A percentile compares a stretch with the other conserved stretches of the same genome.
Conservation (phyloP, 768 basidiomycete species). For the Macrolepiota fuliginosa region DNA sequence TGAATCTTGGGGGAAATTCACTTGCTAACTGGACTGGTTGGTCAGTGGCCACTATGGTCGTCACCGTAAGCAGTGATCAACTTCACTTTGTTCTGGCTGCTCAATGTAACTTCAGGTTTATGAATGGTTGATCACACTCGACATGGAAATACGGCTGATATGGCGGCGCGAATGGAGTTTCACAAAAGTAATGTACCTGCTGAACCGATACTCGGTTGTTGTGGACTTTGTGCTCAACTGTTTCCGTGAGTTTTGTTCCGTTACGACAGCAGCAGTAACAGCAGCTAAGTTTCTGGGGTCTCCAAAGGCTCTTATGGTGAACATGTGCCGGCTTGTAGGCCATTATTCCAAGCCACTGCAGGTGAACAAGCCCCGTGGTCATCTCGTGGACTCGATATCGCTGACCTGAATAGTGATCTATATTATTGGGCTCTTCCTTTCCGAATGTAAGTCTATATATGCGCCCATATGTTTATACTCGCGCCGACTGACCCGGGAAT, state of each 20-base stretch:
- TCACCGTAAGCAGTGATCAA: no score
- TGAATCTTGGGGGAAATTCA: no score
- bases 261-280: background rate
- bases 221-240: background rate
- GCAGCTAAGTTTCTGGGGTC: background rate
- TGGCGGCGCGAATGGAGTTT: slow-evolving; percentile 22
- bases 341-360: background rate
- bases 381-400: background rate
- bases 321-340: background rate
- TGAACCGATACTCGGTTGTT: background rate
- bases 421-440: background rate
- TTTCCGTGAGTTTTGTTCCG: background rate
- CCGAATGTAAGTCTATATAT: slow-evolving; percentile 1
- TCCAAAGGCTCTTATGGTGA: background rate
- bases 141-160: slow-evolving; percentile 19
- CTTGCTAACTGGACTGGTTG: no score
- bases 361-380: background rate
- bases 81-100: no score
- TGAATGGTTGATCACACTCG: slow-evolving; percentile 24
- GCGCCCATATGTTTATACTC: no score
- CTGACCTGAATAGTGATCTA: background rate
- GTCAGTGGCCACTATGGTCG: no score
- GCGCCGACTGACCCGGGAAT: background rate
- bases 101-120: background rate
- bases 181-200: slow-evolving; percentile 21